Evolutionary conservation across 2,329 filamentous ascomycete genomes (phyloP), one percentile per base, ranked within the genome.

Genomic region (Arthrobotrys iridis): DNA sequence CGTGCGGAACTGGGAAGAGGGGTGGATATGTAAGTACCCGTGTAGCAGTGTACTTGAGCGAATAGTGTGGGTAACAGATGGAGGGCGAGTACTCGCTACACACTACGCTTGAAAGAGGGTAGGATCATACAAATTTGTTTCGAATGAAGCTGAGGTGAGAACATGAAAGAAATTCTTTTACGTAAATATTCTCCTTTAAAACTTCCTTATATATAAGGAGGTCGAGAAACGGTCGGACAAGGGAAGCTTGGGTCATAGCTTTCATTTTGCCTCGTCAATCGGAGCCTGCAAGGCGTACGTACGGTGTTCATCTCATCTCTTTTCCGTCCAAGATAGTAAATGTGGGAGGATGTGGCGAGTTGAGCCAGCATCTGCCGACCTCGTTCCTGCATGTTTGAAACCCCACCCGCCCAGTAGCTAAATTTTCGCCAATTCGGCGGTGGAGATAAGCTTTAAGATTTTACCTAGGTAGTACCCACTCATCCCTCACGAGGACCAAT

Each of bases 141-240:
- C 35, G 26, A 45, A 59, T 8, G 37, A 45, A 15, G 40, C 28
- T 22, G 3, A 22, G 30, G 11, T 4, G 5, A 22, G 28, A 55
- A 55, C n/a, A n/a, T n/a, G 18, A 35, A n/a, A 18, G 30, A 37
- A 37, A 37, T 55, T 8, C n/a, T 46, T 71, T 71, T 71, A 71
- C 66, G 66, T 71, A 71, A 71, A 71, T 63, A 71, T 63, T 64
- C 66, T 64, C 66, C 66, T 55, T 35, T 64, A 71, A 58, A 50
- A 26, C 40, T 33, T 71, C 48, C 55, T 63, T 71, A 71, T 63
- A 71, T 57, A 55, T 37, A 55, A 55, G 18, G 30, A 37, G 37
- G 4, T 37, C 28, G 50, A 35, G 50, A 37, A 55, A 37, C 50
- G 13, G 28, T 33, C 26, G 22, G 11, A 40, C 35, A 15, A 22